These are phyloP conservation scores for Takakia lepidozioides DNA, from an alignment of 225 moss, liverwort and hornwort species.

Conservation along the genomic window DNA sequence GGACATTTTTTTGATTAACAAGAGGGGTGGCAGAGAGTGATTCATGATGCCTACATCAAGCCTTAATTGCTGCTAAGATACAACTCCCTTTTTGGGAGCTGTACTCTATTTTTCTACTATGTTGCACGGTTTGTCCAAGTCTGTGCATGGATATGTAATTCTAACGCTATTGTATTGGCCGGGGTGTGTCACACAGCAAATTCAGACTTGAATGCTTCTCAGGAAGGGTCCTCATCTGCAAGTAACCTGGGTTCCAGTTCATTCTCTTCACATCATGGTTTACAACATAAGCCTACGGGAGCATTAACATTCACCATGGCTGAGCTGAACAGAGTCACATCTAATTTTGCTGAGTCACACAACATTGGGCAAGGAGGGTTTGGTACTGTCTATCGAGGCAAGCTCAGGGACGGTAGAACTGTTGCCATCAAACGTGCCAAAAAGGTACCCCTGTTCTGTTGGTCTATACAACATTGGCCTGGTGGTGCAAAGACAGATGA, in stretches of 20 bases:
- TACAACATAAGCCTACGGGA: conserved; percentile 27
- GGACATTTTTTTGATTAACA: no score
- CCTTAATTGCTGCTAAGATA: no score
- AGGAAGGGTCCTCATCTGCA: conserved; percentile 18
- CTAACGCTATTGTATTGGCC: no score
- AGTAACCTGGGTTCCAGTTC: conserved; percentile 7
- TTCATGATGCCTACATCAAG: no score
- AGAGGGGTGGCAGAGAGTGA: no score
- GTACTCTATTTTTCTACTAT: no score
- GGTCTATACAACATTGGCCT: no score
- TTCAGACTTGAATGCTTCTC: conserved; percentile 23
- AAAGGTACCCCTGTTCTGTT: conserved; percentile 45
- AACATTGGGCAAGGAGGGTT: conserved; percentile 97
- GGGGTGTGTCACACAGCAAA: no score
- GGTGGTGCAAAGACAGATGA: no score
- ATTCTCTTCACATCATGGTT: conserved; percentile 23
- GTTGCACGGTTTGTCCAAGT: no score
- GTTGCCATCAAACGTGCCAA: conserved; percentile 96
- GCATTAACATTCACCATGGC: conserved; percentile 75
- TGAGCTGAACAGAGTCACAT: conserved; percentile 75
- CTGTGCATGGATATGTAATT: no score
- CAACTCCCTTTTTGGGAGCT: no score
- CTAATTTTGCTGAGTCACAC: conserved; percentile 82
- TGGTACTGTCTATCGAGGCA: conserved; percentile 84
- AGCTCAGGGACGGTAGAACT: conserved; percentile 64